Base-by-base conservation (phyloP, 768 basidiomycete species). In the Pleurotus salmoneostramineus region DNA sequence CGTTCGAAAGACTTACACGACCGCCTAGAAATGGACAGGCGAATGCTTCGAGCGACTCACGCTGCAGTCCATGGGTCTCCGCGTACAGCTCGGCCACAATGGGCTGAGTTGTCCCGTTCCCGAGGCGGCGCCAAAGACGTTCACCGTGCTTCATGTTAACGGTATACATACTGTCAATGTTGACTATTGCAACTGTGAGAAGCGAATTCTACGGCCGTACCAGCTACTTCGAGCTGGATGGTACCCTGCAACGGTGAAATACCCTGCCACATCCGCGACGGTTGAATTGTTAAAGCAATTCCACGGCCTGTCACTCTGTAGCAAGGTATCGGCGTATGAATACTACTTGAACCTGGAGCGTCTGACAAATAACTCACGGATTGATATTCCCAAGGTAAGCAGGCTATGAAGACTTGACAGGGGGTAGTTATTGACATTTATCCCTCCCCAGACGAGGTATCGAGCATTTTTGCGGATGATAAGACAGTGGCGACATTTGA, bases 81-180 rank as follows among this genome's bases (percentile, higher is more conserved):
- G 47, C 3, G 17, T 68, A 10, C 67, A 71, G 49, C 64, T 72
- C 5, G 66, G 68, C 4, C 68, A 72, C 46, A n/a, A 7, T 5
- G 60, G 61, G 7, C 46, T 55, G 3, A 1, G 8, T 2, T 69
- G 69, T 50, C 8, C 37, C 6, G n/a, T 36, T 15, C 61, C 62
- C 0, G 6, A 12, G 3, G n/a, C 21, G 27, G 56, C 12, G 35
- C 27, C 15, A 11, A 49, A 55, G 15, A 46, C 47, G 1, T 62
- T 69, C 54, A 50, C 64, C 3, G 57, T 70, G 3, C 58, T 3
- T 68, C 68, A 27, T n/a, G n/a, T n/a, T n/a, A n/a, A n/a, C n/a
- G n/a, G n/a, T n/a, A n/a, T n/a, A n/a, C n/a, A n/a, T n/a, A n/a
- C n/a, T n/a, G n/a, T n/a, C n/a, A n/a, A n/a, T n/a, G n/a, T n/a